These are phyloP conservation scores for Diplotaxis tenuifolia DNA, from an alignment of 345 rosid species.

Conservation along the genomic window DNA sequence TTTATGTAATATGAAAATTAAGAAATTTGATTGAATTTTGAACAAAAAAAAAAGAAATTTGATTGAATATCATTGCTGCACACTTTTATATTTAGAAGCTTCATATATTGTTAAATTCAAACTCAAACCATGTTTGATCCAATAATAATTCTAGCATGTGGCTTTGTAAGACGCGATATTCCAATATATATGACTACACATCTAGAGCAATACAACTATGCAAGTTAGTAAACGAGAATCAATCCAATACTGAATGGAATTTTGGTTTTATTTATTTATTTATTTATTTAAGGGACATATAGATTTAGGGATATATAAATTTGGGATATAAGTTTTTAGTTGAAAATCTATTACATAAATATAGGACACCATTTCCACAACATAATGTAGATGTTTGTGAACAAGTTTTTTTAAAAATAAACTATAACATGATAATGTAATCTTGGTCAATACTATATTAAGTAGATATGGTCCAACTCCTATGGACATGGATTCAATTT, in stretches of 20 bases:
- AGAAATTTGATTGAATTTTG: no score
- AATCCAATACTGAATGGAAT: slow-evolving; percentile 1
- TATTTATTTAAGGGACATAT: background rate
- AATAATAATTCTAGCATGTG: background rate
- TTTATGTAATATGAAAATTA: background rate
- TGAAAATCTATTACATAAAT: background rate
- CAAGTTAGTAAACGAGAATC: background rate
- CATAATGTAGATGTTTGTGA: background rate
- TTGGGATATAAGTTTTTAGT: background rate
- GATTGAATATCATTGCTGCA: no score
- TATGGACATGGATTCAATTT: background rate
- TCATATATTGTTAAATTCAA: background rate
- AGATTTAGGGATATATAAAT: no score
- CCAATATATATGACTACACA: background rate
- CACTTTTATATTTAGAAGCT: background rate
- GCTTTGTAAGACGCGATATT: background rate
- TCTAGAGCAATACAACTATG: no score
- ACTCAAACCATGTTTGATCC: background rate
- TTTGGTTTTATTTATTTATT: background rate
- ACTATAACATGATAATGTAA: background rate
- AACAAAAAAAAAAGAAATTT: no score
- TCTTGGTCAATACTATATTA: slow-evolving; percentile 2
- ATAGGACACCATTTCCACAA: background rate
- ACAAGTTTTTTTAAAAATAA: background rate
- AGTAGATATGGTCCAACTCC: background rate